Evolutionary conservation across 2,329 filamentous ascomycete species (phyloP), one percentile per base, ranked within the genome.

Genomic region (Apiospora koreana): DNA sequence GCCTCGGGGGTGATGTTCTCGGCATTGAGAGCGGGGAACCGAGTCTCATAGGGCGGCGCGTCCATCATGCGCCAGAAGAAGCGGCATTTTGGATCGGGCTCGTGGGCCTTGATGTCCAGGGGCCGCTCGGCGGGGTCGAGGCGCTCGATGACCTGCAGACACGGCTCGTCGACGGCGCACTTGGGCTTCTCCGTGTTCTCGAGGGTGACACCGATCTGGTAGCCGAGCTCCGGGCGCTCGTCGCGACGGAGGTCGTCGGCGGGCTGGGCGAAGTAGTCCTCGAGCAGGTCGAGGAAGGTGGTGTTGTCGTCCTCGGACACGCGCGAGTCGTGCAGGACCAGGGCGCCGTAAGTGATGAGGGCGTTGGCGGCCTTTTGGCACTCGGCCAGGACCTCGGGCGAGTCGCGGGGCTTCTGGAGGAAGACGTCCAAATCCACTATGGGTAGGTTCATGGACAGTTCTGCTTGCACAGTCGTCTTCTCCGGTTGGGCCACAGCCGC

Each of bases 51-150:
- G 0, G 88, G 87, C 31, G 87, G 84, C 68, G 73, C 71, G 74
- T 89, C 86, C 14, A 81, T 84, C 86, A 90, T 88, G 72, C 86
- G 81, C 88, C 88, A 90, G 78, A 90, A 90, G 82, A 90, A 90
- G 58, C 88, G 83, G 75, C 87, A 89, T 79, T 90, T 90, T 48
- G 88, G 88, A 70, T 90, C 88, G 0, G 88, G 88, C 38, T 82
- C 76, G 76, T 90, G 88, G 8, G 78, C 86, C n/a, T 79, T 74
- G 73, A 90, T 86, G 75, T 90, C 88, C 10, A 90, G 83, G 3
- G 88, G 88, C 48, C 88, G 80, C 81, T 90, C 86, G 1, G 80
- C 81, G 1, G 87, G 87, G 2, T 82, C 83, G 31, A 90, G 83
- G 5, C 87, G 83, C 74, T 81, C 74, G 73, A 90, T 90, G 58